A percentile compares a stretch with the other conserved stretches of the same genome.
These are phyloP conservation scores for Spathaspora hagerdaliae DNA, from an alignment of 805 yeast genomes.

Conservation along the genomic window DNA sequence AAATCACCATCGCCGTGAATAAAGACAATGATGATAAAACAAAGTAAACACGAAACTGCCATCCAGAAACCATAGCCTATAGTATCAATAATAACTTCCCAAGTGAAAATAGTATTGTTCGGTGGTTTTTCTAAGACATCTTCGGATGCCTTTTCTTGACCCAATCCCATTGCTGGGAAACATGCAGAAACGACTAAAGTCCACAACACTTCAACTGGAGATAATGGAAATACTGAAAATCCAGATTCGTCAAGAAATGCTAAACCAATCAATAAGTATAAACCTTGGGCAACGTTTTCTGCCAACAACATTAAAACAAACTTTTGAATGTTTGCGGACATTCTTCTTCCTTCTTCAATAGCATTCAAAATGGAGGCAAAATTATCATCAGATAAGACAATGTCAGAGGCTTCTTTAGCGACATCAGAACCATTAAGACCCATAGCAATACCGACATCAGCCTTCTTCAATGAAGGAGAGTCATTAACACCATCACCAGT, in stretches of 20 bases:
- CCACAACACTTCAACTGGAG: conserved; percentile 40
- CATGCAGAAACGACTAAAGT: conserved; percentile 32
- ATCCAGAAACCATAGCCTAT: conserved; percentile 67
- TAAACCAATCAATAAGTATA: conserved; percentile 66
- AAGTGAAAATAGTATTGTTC: conserved; percentile 59
- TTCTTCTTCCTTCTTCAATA: conserved; percentile 36
- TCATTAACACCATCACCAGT: conserved; percentile 99
- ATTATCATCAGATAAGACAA: conserved; percentile 93
- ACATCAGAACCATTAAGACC: conserved; percentile 92
- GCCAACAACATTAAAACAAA: conserved; percentile 31
- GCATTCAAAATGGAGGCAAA: conserved; percentile 89
- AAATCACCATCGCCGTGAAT: conserved; percentile 63
- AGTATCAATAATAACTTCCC: conserved; percentile 68
- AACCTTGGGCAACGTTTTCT: conserved; percentile 48
- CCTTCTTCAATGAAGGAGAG: conserved; percentile 90
- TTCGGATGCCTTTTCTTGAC: conserved; percentile 56
- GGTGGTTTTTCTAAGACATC: conserved; percentile 66
- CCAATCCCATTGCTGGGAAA: conserved; percentile 36
- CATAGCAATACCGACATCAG: conserved; percentile 94
- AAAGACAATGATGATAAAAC: conserved; percentile 64
- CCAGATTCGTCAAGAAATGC: conserved; percentile 62
- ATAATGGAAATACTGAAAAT: conserved; percentile 74
- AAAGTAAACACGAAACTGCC: conserved; percentile 65
- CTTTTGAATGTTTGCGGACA: conserved; percentile 32
- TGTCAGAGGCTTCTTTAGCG: conserved; percentile 95